Evolutionary conservation across 306 rosid genomes (phyloP).

Genomic region (Vigna nakashimae): DNA sequence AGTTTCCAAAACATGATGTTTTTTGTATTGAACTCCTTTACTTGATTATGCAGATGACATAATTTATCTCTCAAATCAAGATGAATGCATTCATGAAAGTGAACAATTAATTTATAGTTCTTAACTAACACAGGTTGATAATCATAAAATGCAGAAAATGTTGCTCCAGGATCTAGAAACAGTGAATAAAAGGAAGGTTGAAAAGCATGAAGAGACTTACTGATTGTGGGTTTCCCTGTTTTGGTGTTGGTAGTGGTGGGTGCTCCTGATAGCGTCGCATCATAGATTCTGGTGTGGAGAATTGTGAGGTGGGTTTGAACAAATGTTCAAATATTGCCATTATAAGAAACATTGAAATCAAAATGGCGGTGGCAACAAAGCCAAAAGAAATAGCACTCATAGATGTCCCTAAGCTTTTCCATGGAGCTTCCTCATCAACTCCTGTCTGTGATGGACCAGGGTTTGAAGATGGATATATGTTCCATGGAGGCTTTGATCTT

Average conservation of each 20-base stretch:
- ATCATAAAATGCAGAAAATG: neutral
- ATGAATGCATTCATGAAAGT: no score
- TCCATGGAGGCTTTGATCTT: conserved; percentile 71
- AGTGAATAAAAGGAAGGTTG: neutral
- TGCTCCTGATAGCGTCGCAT: conserved; percentile 50
- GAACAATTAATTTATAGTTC: neutral
- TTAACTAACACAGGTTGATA: neutral
- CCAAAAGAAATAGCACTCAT: conserved; percentile 93
- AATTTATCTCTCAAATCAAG: neutral
- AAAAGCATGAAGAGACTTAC: conserved; percentile 53
- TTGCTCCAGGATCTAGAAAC: neutral
- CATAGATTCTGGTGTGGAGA: conserved; percentile 58
- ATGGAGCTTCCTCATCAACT: conserved; percentile 65
- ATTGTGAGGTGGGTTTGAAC: conserved; percentile 76
- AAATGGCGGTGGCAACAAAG: conserved; percentile 93
- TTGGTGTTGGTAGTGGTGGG: conserved; percentile 52
- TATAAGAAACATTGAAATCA: conserved; percentile 91
- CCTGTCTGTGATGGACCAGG: conserved; percentile 64
- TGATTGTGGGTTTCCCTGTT: conserved; percentile 57
- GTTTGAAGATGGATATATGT: conserved; percentile 62
- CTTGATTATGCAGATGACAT: neutral
- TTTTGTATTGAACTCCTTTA: neutral
- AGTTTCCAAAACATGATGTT: no score
- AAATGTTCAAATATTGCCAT: conserved; percentile 96
- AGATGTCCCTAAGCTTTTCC: conserved; percentile 84